Evolutionary conservation across 2,329 filamentous ascomycete genomes (phyloP).

Genomic region (Colletotrichum sp.): DNA sequence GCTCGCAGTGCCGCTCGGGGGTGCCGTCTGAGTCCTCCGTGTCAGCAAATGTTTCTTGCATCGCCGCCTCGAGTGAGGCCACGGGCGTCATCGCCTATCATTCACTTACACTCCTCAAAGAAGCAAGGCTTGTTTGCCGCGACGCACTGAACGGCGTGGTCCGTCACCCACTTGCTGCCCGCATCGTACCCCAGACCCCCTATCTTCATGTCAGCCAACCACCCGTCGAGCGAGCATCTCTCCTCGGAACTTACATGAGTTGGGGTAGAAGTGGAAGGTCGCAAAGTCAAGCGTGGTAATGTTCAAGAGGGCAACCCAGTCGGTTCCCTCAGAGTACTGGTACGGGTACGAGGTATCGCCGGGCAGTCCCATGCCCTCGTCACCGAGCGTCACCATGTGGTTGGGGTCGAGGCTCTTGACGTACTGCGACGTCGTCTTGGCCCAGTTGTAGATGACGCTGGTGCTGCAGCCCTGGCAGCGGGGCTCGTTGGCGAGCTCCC

Average conservation of each 20-base stretch:
- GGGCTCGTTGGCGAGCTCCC: conserved; percentile 62
- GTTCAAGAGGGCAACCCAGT: conserved; percentile 55
- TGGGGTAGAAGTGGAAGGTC: conserved; percentile 34
- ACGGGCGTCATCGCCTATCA: neutral
- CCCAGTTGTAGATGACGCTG: conserved; percentile 65
- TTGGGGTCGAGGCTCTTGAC: conserved; percentile 66
- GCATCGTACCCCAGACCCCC: conserved; percentile 16
- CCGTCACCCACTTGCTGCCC: conserved; percentile 24
- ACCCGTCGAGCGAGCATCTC: neutral
- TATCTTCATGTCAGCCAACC: neutral
- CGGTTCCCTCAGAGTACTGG: conserved; percentile 50
- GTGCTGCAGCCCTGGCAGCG: conserved; percentile 64
- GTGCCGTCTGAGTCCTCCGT: conserved; percentile 24
- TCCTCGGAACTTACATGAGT: conserved; percentile 25
- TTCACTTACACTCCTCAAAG: conserved; percentile 35
- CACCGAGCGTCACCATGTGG: conserved; percentile 69
- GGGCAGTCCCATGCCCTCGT: conserved; percentile 53
- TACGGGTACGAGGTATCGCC: conserved; percentile 60
- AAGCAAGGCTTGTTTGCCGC: conserved; percentile 32
- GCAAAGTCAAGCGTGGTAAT: conserved; percentile 57
- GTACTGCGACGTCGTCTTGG: conserved; percentile 59
- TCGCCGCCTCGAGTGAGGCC: neutral
- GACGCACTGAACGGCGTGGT: conserved; percentile 30
- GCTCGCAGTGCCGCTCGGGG: conserved; percentile 28
- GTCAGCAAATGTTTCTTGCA: neutral